Evolutionary conservation across 2,329 filamentous ascomycete species (phyloP).

Genomic region (Botrytis deweyae): DNA sequence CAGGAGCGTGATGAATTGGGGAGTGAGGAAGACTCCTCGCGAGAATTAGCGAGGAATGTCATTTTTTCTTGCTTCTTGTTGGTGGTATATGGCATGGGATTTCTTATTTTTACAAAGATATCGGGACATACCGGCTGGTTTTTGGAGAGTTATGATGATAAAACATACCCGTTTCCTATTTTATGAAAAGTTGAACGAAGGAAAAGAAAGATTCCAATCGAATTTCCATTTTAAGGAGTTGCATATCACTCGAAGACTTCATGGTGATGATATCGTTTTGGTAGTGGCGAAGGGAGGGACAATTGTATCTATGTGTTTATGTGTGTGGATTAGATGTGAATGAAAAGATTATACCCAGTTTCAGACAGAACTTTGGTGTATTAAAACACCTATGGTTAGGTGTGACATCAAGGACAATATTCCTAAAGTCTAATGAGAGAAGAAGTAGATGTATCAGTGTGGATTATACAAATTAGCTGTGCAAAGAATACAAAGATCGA

Average conservation of each 20-base stretch:
- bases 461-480: not conserved
- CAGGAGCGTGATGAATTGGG: not conserved
- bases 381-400: not conserved
- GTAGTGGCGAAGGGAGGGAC: not conserved
- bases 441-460: too few species aligned
- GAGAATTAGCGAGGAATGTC: not conserved
- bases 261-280: not conserved
- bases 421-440: not conserved
- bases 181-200: not conserved
- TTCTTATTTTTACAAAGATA: conserved; percentile 16
- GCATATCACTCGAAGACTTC: conserved; percentile 8
- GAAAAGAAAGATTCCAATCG: not conserved
- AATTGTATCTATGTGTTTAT: conserved; percentile 5
- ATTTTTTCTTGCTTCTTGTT: conserved; percentile 9
- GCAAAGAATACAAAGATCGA: not conserved
- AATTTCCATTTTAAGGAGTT: conserved; percentile 4
- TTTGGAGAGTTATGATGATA: conserved; percentile 15
- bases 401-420: too few species aligned
- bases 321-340: conserved; percentile 5
- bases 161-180: conserved; percentile 16
- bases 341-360: not conserved
- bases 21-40: not conserved
- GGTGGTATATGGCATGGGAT: conserved; percentile 6
- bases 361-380: not conserved
- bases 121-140: conserved; percentile 2